Percentiles rank a stretch among this genome's conserved stretches.
Evolutionary conservation across 768 basidiomycete genomes (phyloP).

Genomic region (Amanita rubescens): DNA sequence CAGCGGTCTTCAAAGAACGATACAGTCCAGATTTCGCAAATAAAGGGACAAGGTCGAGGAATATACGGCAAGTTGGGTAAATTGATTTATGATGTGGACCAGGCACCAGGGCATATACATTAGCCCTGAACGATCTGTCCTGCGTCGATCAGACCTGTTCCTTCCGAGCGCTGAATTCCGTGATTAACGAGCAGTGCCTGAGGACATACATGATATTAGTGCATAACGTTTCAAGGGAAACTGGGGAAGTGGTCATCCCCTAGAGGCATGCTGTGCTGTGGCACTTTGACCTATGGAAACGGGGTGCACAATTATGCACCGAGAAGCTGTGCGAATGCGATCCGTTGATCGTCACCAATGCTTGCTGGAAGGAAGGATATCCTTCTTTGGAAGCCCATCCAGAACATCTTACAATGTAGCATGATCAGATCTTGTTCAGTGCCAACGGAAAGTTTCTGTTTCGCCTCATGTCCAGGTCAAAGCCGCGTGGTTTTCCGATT

Average conservation of each 20-base stretch:
- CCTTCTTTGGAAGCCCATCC: no score
- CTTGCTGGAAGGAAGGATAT: not conserved
- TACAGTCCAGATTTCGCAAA: not conserved
- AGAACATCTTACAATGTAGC: no score
- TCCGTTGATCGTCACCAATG: not conserved
- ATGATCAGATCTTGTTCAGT: no score
- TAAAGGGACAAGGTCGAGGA: conserved; percentile 6
- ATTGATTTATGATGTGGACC: not conserved
- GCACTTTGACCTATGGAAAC: not conserved
- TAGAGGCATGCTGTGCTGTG: not conserved
- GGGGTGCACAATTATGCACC: no score
- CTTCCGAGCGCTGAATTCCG: conserved; percentile 6
- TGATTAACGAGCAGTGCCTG: conserved; percentile 5
- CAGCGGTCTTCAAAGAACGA: conserved; percentile 5
- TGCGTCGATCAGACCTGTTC: conserved; percentile 6
- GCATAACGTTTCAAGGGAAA: conserved; percentile 1
- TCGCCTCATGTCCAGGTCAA: not conserved
- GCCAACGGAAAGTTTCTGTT: not conserved
- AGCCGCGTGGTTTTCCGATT: not conserved
- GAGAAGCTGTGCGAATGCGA: not conserved
- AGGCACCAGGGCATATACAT: conserved; percentile 6
- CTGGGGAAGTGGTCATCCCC: not conserved
- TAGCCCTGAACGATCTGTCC: not conserved
- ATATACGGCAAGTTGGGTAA: not conserved
- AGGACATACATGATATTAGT: not conserved